phyloP scores from a whole-genome alignment of 495 filamentous ascomycete genomes.

The Podospora bellae-mahoneyi region DNA sequence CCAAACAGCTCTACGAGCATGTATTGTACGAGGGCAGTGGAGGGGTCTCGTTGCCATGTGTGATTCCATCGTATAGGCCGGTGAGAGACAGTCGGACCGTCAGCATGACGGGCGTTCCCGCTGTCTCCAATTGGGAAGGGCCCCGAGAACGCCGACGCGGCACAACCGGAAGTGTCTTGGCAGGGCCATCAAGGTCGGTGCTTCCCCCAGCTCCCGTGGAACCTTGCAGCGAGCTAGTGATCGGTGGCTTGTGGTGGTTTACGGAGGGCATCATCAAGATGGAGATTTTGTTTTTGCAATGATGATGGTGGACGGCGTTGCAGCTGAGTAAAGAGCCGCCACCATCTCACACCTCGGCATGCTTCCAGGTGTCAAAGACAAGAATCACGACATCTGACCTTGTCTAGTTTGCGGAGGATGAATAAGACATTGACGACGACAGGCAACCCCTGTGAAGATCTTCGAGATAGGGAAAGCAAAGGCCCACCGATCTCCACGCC shows the following conservation, averaged over 20 bases:
- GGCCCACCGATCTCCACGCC: slow-evolving; percentile 2
- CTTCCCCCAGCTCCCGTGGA: slow-evolving; percentile 1
- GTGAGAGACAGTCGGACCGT: slow-evolving; percentile 7
- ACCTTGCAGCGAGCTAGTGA: background rate
- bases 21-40: background rate
- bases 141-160: slow-evolving; percentile 2
- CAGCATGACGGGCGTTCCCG: slow-evolving; percentile 7
- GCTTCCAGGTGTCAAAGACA: background rate
- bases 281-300: background rate
- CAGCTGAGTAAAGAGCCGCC: background rate
- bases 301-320: background rate
- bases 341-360: background rate
- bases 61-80: background rate
- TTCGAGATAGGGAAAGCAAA: background rate
- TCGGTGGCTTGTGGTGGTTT: background rate
- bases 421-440: background rate
- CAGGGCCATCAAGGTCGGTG: slow-evolving; percentile 9
- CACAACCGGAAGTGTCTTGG: background rate
- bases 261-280: background rate
- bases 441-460: slow-evolving; percentile 8
- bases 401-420: background rate
- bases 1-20: background rate
- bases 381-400: background rate
- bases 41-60: slow-evolving; percentile 2
- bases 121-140: slow-evolving; percentile 1